Evolutionary conservation across 345 rosid genomes (phyloP).

Genomic region (Alliaria petiolata): DNA sequence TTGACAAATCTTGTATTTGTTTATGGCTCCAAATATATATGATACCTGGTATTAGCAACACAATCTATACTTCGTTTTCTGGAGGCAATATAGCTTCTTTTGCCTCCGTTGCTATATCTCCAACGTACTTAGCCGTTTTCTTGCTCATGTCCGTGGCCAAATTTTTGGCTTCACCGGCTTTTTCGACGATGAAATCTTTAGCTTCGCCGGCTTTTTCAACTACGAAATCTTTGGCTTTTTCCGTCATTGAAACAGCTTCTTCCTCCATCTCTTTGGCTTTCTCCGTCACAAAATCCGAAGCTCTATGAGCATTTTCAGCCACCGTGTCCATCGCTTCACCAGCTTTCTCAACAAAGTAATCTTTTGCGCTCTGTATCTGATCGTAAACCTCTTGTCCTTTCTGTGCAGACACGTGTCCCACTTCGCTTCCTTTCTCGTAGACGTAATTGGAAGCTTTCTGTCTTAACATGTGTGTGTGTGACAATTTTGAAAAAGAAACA

Average conservation of each 20-base stretch:
- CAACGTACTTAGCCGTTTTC: constrained; percentile 10
- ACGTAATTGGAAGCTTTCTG: constrained; percentile 18
- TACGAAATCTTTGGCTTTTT: constrained; percentile 15
- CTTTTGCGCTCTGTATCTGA: constrained; percentile 20
- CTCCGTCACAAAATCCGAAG: constrained; percentile 20
- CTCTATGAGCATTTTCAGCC: constrained; percentile 15
- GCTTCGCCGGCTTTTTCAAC: constrained; percentile 13
- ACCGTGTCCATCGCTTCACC: constrained; percentile 20
- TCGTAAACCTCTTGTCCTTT: constrained; percentile 21
- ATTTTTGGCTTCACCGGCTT: constrained; percentile 4
- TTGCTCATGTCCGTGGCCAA: constrained; percentile 7
- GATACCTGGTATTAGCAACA: not conserved
- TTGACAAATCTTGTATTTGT: not conserved
- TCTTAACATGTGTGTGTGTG: not conserved
- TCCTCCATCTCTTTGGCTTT: constrained; percentile 15
- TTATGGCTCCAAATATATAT: not conserved
- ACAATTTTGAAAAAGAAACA: not conserved
- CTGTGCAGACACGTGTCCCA: constrained; percentile 3
- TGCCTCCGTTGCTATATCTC: constrained; percentile 18
- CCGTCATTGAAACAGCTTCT: constrained; percentile 10
- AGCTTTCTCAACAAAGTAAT: constrained; percentile 17
- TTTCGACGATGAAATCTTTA: not conserved
- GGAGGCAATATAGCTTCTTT: constrained; percentile 25
- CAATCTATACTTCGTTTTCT: not conserved
- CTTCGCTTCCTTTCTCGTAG: constrained; percentile 18